These are phyloP conservation scores for Scleromitrula shiraiana DNA, from an alignment of 2,329 filamentous ascomycete genomes.

Conservation along the genomic window DNA sequence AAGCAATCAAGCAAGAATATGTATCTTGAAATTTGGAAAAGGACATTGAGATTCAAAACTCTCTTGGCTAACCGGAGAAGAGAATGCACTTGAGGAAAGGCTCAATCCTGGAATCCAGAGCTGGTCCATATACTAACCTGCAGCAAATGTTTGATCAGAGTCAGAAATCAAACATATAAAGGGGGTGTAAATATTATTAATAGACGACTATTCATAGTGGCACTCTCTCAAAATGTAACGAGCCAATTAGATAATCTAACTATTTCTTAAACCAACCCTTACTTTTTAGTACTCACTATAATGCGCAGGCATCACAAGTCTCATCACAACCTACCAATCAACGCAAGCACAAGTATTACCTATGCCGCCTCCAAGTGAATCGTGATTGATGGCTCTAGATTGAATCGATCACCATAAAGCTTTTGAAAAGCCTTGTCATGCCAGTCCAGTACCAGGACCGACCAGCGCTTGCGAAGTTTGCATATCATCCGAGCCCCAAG, in stretches of 20 bases:
- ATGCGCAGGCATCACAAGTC: conserved; percentile 1
- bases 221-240: neutral
- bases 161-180: conserved; percentile 3
- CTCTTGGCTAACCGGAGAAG: too few species aligned
- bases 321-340: conserved; percentile 8
- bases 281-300: neutral
- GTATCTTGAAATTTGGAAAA: too few species aligned
- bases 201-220: too few species aligned
- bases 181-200: too few species aligned
- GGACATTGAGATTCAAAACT: too few species aligned
- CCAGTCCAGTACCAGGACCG: neutral
- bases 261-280: too few species aligned
- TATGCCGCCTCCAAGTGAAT: too few species aligned
- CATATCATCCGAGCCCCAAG: neutral
- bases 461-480: conserved; percentile 3
- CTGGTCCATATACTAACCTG: neutral
- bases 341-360: neutral
- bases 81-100: neutral
- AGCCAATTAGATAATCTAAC: too few species aligned
- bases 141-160: neutral
- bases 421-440: conserved; percentile 4
- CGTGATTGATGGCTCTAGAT: too few species aligned
- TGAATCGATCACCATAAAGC: too few species aligned
- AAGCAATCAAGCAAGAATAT: too few species aligned
- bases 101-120: conserved; percentile 1